Percentiles rank a stretch among this genome's conserved stretches.
Conservation (phyloP, 495 filamentous ascomycete genomes). For the Penicillium silybi region DNA sequence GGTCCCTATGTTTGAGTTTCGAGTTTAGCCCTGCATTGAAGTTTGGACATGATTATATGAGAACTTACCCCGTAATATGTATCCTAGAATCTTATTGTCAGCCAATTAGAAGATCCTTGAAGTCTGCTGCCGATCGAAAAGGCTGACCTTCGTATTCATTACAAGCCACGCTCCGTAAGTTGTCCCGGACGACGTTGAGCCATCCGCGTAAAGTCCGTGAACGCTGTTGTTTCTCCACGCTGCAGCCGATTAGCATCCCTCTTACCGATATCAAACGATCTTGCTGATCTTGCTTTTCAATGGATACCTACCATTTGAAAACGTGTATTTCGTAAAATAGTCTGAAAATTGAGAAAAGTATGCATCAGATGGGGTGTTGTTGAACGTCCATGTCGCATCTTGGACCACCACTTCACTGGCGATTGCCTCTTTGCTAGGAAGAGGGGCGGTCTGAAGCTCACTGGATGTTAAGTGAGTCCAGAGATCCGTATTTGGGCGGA, state of each 20-base stretch:
- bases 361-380: conserved; percentile 44
- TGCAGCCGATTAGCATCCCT: background rate
- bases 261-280: background rate
- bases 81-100: conserved; percentile 20
- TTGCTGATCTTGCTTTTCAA: background rate
- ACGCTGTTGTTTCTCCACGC: conserved; percentile 50
- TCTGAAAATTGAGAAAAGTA: conserved; percentile 50
- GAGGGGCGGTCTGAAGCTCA: conserved; percentile 46
- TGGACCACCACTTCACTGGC: conserved; percentile 45
- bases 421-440: conserved; percentile 45
- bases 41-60: no score
- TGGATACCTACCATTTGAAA: conserved; percentile 31
- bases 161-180: conserved; percentile 56
- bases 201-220: conserved; percentile 53
- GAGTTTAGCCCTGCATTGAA: no score
- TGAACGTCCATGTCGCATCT: conserved; percentile 55
- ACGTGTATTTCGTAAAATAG: conserved; percentile 60
- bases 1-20: conserved; percentile 34
- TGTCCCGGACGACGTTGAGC: conserved; percentile 43
- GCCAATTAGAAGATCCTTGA: no score
- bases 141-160: conserved; percentile 47
- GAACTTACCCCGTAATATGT: conserved; percentile 50
- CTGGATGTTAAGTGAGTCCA: conserved; percentile 55
- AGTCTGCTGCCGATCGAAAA: background rate
- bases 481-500: conserved; percentile 49